Percentiles rank a stretch among this genome's conserved stretches.
phyloP scores from a whole-genome alignment of 495 filamentous ascomycete species.

The Aspergillus asperescens region DNA sequence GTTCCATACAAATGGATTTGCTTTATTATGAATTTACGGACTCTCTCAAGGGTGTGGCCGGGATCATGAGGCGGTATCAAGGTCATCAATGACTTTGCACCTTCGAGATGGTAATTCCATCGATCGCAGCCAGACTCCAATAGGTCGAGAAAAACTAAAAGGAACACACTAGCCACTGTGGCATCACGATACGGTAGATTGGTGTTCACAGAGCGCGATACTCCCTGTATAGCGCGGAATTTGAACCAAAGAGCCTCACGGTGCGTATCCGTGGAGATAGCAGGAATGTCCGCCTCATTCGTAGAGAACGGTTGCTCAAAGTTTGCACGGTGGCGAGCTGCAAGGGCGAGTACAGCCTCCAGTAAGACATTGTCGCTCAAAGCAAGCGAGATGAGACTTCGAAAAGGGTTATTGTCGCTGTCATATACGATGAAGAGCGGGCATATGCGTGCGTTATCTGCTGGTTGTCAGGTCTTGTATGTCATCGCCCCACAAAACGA shows the following conservation, averaged over 20 bases:
- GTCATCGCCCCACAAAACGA: background rate
- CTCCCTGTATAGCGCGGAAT: conserved; percentile 41
- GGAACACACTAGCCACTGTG: conserved; percentile 45
- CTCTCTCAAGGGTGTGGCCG: conserved; percentile 19
- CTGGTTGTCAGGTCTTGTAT: too few species aligned
- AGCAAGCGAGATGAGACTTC: conserved; percentile 44
- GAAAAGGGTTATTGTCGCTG: conserved; percentile 47
- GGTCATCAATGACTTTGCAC: conserved; percentile 39
- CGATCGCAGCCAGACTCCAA: conserved; percentile 47
- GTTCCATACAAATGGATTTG: conserved; percentile 19
- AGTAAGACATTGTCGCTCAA: conserved; percentile 38
- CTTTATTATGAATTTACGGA: conserved; percentile 21
- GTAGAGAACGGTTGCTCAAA: conserved; percentile 19
- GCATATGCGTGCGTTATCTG: conserved; percentile 48
- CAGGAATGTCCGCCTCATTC: background rate
- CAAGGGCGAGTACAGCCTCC: conserved; percentile 45
- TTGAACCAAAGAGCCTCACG: conserved; percentile 47
- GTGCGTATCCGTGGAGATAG: conserved; percentile 11
- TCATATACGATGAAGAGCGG: conserved; percentile 50
- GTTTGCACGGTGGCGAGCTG: conserved; percentile 48
- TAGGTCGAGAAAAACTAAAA: conserved; percentile 51
- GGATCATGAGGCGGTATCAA: conserved; percentile 6
- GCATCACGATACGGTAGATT: conserved; percentile 23
- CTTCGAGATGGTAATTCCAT: conserved; percentile 50
- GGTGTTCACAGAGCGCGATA: conserved; percentile 27